Conservation (phyloP, 805 yeast genomes). For the Phaffomyces opuntiae region DNA sequence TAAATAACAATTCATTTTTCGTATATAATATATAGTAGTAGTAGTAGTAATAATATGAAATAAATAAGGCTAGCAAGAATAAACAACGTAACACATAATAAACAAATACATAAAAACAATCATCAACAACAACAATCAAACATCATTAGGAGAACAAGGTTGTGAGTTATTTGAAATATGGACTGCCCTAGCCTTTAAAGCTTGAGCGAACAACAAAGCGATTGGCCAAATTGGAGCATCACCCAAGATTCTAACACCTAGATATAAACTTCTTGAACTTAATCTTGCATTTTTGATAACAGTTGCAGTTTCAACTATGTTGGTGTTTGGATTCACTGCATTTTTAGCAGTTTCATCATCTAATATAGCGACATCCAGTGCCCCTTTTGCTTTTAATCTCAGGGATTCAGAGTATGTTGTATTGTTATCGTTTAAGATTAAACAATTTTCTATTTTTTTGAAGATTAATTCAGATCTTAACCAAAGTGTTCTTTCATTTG, state of each 20-base stretch:
- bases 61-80: too few relatives aligned
- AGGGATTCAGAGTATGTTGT: constrained; percentile 53
- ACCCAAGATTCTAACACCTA: constrained; percentile 71
- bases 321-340: constrained; percentile 39
- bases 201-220: constrained; percentile 73
- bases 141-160: constrained; percentile 11
- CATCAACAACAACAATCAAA: background rate
- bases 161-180: constrained; percentile 23
- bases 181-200: constrained; percentile 59
- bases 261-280: constrained; percentile 50
- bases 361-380: constrained; percentile 42
- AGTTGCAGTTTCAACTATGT: constrained; percentile 35
- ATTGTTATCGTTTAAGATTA: constrained; percentile 46
- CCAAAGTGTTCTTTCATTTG: constrained; percentile 58
- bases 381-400: constrained; percentile 52
- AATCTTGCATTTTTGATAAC: constrained; percentile 43
- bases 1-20: too few relatives aligned
- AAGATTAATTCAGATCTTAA: constrained; percentile 53
- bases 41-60: too few relatives aligned
- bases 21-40: too few relatives aligned
- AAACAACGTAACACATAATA: too few relatives aligned
- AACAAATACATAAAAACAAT: background rate
- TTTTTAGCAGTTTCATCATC: constrained; percentile 45
- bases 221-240: constrained; percentile 89
- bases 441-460: constrained; percentile 51